A percentile compares a stretch with the other conserved stretches of the same genome.
Evolutionary conservation across 331 rosid species (phyloP).

Genomic region (Cucumis variabilis): DNA sequence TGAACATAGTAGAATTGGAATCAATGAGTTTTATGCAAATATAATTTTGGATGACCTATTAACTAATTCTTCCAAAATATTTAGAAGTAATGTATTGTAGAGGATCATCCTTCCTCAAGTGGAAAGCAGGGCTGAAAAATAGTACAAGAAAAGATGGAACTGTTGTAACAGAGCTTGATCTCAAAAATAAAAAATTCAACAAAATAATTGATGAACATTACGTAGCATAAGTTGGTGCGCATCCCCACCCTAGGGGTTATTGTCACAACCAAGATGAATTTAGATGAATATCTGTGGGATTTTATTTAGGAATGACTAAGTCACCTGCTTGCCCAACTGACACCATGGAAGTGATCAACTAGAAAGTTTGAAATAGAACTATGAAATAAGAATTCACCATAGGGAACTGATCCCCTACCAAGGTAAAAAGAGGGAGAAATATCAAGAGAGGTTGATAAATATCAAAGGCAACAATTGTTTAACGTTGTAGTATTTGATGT

Average conservation of each 20-base stretch:
- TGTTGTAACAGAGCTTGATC: background rate
- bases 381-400: no score
- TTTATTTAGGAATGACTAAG: background rate
- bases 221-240: background rate
- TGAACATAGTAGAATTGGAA: background rate
- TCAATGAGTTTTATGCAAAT: background rate
- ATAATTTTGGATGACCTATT: background rate
- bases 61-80: background rate
- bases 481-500: background rate
- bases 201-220: background rate
- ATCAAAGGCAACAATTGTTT: constrained; percentile 46
- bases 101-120: background rate
- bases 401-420: no score
- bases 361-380: no score
- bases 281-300: background rate
- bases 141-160: background rate
- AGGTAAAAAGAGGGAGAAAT: no score
- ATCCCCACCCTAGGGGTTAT: background rate
- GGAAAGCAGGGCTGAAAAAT: background rate
- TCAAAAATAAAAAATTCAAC: background rate
- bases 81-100: background rate
- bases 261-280: background rate
- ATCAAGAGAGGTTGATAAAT: constrained; percentile 64
- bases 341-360: background rate
- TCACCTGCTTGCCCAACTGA: background rate